Evolutionary conservation across 495 filamentous ascomycete genomes (phyloP).

Genomic region (Hypoxylon lenormandii): DNA sequence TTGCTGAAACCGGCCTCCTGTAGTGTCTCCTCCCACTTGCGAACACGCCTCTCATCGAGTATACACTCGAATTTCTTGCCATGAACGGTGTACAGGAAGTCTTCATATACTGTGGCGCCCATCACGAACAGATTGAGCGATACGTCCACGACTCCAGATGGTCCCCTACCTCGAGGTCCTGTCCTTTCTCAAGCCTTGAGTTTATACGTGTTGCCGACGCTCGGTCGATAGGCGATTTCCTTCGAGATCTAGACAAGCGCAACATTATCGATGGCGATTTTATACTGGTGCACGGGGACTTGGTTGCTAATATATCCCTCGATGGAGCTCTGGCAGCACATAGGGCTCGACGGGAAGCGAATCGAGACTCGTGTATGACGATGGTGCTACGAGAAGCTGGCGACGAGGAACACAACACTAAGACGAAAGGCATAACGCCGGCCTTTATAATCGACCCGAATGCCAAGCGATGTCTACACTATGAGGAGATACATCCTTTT

Average conservation of each 20-base stretch:
- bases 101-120: constrained; percentile 88
- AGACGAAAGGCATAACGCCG: constrained; percentile 76
- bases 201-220: constrained; percentile 88
- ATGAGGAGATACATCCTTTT: constrained; percentile 77
- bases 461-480: constrained; percentile 87
- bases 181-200: constrained; percentile 85
- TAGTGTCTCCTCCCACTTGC: constrained; percentile 94
- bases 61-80: constrained; percentile 95
- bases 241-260: constrained; percentile 91
- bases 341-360: constrained; percentile 79
- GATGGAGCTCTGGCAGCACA: constrained; percentile 82
- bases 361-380: constrained; percentile 98
- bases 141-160: constrained; percentile 73
- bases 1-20: constrained; percentile 15
- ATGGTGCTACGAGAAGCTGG: constrained; percentile 87
- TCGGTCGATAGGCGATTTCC: constrained; percentile 88
- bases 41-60: constrained; percentile 94
- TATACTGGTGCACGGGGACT: constrained; percentile 88
- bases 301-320: constrained; percentile 90
- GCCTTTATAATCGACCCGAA: constrained; percentile 87
- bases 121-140: constrained; percentile 87
- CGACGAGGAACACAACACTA: constrained; percentile 74
- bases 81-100: constrained; percentile 92
- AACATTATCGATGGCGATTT: constrained; percentile 90
- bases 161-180: constrained; percentile 65